Evolutionary conservation across 805 yeast species (phyloP).

Genomic region (Kodamaea kaohsiungensis): DNA sequence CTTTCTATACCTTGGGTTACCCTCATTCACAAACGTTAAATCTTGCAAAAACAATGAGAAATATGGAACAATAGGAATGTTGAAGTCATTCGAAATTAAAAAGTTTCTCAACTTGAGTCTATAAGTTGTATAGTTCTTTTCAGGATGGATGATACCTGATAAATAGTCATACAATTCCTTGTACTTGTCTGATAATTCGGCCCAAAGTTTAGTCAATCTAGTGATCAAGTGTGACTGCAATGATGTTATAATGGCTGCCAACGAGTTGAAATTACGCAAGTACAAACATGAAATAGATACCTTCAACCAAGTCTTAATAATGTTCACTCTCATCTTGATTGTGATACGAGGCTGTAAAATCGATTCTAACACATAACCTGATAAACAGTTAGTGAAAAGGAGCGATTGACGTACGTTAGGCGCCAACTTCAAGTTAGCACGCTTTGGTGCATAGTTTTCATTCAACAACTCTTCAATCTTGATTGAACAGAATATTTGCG

Average conservation of each 20-base stretch:
- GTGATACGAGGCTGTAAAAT: conserved; percentile 54
- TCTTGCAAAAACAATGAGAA: conserved; percentile 75
- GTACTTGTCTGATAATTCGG: conserved; percentile 57
- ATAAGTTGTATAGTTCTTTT: conserved; percentile 70
- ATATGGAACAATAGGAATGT: conserved; percentile 73
- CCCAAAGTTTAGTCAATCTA: conserved; percentile 63
- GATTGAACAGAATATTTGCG: conserved; percentile 61
- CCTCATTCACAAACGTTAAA: conserved; percentile 77
- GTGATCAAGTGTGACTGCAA: conserved; percentile 72
- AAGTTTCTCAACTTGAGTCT: conserved; percentile 61
- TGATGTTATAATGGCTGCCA: conserved; percentile 77
- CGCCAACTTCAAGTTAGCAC: conserved; percentile 57
- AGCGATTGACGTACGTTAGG: conserved; percentile 64
- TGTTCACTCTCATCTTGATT: conserved; percentile 50
- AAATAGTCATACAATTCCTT: conserved; percentile 62
- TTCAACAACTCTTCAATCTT: conserved; percentile 66
- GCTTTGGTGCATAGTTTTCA: conserved; percentile 61
- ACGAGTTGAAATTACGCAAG: conserved; percentile 72
- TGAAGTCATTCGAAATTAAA: conserved; percentile 47
- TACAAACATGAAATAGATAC: conserved; percentile 72
- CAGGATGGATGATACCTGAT: conserved; percentile 70
- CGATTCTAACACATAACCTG: conserved; percentile 73
- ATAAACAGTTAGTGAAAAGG: conserved; percentile 67
- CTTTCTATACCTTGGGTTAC: conserved; percentile 68
- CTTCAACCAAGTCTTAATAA: conserved; percentile 70